phyloP scores from a whole-genome alignment of 1,284 basidiomycete genomes.

The Athelia sp. region DNA sequence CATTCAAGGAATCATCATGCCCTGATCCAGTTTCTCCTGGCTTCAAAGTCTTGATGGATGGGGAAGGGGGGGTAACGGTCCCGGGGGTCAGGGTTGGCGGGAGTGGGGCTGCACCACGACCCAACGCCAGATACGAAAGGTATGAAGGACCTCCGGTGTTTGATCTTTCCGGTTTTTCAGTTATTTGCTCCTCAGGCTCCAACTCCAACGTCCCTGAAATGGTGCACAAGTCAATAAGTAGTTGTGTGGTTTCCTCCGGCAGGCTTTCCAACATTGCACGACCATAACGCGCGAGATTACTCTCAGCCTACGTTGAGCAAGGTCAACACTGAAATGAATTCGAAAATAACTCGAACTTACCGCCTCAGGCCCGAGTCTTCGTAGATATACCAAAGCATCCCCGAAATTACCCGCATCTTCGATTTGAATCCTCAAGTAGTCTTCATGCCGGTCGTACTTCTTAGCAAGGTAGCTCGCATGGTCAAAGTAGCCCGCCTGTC shows the following conservation, averaged over 20 bases:
- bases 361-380: constrained; percentile 71
- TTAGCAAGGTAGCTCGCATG: constrained; percentile 94
- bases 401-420: constrained; percentile 84
- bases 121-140: constrained; percentile 72
- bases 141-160: constrained; percentile 52
- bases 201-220: constrained; percentile 49
- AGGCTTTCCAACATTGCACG: constrained; percentile 78
- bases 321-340: background rate
- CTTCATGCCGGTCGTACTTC: constrained; percentile 88
- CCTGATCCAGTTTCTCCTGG: constrained; percentile 33
- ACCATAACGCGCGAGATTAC: constrained; percentile 80
- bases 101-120: constrained; percentile 35
- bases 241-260: constrained; percentile 83
- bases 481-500: constrained; percentile 94
- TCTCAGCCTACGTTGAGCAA: constrained; percentile 59
- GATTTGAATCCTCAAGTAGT: constrained; percentile 91
- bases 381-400: constrained; percentile 81
- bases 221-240: constrained; percentile 91
- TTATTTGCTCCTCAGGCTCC: constrained; percentile 32
- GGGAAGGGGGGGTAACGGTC: constrained; percentile 35
- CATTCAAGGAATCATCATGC: constrained; percentile 31
- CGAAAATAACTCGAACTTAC: constrained; percentile 43
- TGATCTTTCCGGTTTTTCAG: constrained; percentile 16
- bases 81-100: constrained; percentile 28
- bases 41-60: constrained; percentile 44